These are phyloP conservation scores for Clitopilus passeckerianus DNA, from an alignment of 768 basidiomycete species.

Conservation along the genomic window DNA sequence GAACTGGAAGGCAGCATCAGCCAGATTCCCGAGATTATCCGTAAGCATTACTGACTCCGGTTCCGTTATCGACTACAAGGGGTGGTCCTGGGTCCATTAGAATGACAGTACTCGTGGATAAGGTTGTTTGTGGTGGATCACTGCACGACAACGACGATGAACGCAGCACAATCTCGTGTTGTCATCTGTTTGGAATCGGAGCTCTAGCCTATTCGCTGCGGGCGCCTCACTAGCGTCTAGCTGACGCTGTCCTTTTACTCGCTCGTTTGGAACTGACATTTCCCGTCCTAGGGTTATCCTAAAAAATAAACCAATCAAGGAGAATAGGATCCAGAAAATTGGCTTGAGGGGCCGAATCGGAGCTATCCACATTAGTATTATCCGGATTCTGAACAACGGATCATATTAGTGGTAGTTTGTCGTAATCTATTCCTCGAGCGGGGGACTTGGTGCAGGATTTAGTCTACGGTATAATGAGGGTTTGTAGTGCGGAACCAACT, in stretches of 20 bases:
- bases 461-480: background rate
- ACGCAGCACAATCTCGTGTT: background rate
- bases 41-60: constrained; percentile 54
- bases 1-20: constrained; percentile 44
- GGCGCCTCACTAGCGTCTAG: too few relatives aligned
- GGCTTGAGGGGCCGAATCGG: too few relatives aligned
- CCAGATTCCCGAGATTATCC: constrained; percentile 1
- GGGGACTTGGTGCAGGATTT: background rate
- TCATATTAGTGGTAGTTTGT: too few relatives aligned
- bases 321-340: too few relatives aligned
- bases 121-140: background rate
- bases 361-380: too few relatives aligned
- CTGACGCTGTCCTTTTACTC: too few relatives aligned
- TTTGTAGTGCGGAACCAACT: background rate
- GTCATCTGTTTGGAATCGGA: background rate
- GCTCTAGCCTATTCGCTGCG: background rate
- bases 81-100: constrained; percentile 47
- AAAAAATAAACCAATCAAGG: too few relatives aligned
- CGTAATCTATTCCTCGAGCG: background rate
- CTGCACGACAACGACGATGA: background rate
- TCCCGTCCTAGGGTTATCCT: too few relatives aligned
- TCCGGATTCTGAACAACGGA: too few relatives aligned
- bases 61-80: constrained; percentile 85
- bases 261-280: too few relatives aligned
- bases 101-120: background rate